Evolutionary conservation across 352 stramenopile species (phyloP).

Genomic region (Phytophthora boehmeriae): DNA sequence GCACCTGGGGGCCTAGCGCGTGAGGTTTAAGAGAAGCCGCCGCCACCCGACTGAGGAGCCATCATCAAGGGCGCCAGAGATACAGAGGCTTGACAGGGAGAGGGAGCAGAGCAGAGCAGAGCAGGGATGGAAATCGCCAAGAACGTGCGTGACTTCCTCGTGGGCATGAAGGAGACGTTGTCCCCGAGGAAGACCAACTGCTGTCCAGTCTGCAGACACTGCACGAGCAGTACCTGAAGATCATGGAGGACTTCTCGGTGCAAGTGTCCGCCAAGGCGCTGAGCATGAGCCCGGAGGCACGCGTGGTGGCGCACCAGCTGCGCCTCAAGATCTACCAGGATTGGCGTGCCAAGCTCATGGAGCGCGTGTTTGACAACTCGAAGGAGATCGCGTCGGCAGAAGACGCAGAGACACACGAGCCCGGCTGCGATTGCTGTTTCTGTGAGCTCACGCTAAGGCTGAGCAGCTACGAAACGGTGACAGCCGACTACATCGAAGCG

Average conservation of each 20-base stretch:
- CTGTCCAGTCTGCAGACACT: constrained; percentile 66
- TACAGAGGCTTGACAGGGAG: constrained; percentile 28
- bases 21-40: constrained; percentile 5
- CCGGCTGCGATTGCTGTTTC: constrained; percentile 54
- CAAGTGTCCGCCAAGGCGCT: constrained; percentile 62
- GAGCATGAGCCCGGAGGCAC: constrained; percentile 76
- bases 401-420: constrained; percentile 43
- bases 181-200: constrained; percentile 74
- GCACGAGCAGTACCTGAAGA: constrained; percentile 69
- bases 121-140: constrained; percentile 75
- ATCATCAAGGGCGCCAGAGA: constrained; percentile 1
- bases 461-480: constrained; percentile 60
- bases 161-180: constrained; percentile 78
- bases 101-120: constrained; percentile 11
- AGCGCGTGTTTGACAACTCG: constrained; percentile 65
- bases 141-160: constrained; percentile 81
- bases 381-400: constrained; percentile 44
- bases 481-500: constrained; percentile 60
- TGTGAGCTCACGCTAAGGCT: constrained; percentile 61
- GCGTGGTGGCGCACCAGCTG: constrained; percentile 75
- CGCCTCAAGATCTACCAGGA: constrained; percentile 85
- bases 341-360: constrained; percentile 77
- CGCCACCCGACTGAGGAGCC: background rate
- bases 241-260: constrained; percentile 72
- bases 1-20: background rate